Base-by-base conservation (phyloP, 1,284 basidiomycete species). In the Cryptococcus sp. region DNA sequence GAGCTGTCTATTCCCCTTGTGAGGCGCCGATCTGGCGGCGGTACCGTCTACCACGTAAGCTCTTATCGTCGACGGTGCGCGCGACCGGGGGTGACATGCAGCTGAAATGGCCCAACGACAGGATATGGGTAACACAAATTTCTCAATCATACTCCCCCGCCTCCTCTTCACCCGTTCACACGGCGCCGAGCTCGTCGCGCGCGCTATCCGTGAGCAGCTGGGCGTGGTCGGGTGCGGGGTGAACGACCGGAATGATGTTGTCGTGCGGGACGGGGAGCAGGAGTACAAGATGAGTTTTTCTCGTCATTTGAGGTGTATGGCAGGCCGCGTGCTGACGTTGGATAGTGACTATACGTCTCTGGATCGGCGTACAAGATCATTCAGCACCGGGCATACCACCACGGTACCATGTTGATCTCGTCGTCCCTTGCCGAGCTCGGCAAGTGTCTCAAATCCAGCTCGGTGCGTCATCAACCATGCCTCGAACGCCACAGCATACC, bases 281-380 rank as follows among this genome's bases (percentile, higher is more conserved):
- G 79, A 82, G 24, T 84, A 87, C 70, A 97, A 97, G 87, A 93
- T 94, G 80, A 81, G 89, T 83, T 42, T 18, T 68, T 12, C 18
- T 35, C n/a, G 5, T 33, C 2, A 20, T 36, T 21, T 12, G 12
- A 4, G 40, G 40, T 43, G 40, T 43, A 12, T 43, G 16, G n/a
- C 21, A 43, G 40, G 7, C 12, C 40, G 21, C 50, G 37, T 36
- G 45, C 35, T 44, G 40, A 20, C 15, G 15, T 36, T 21, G 43
- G 28, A 11, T 43, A 37, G 43, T 52, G 38, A 59, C 50, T 44
- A 62, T 71, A 98, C 88, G 86, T 98, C 53, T 98, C 95, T 47
- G 96, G 96, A 37, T 97, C 92, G 15, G 96, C 96, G 7, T 99
- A 97, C 80, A 98, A 97, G 79, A 89, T 99, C 57, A 88, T 89